Conservation (phyloP, 2,329 filamentous ascomycete genomes). For the Trichophyton benhamiae region DNA sequence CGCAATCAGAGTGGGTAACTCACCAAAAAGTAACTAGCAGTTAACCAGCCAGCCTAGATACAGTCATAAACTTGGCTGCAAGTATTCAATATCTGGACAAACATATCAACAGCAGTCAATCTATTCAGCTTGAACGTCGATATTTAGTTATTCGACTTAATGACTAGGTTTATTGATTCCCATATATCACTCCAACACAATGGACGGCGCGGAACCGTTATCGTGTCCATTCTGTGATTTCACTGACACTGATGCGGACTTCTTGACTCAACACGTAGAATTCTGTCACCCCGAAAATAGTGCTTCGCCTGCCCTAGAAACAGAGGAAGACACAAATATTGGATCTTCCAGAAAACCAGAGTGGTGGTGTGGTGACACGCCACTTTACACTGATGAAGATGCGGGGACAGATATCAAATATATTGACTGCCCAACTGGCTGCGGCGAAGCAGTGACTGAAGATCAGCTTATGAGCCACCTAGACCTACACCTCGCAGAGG, state of each 20-base stretch:
- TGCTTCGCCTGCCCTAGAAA: constrained; percentile 17
- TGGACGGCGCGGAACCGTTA: not conserved
- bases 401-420: constrained; percentile 23
- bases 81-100: not conserved
- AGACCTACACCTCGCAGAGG: constrained; percentile 46
- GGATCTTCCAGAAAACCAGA: not conserved
- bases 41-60: too few relatives aligned
- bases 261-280: constrained; percentile 35
- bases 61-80: not conserved
- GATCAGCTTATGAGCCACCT: constrained; percentile 47
- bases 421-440: constrained; percentile 46
- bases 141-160: not conserved
- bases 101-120: not conserved
- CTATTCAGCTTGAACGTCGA: not conserved
- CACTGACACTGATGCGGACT: constrained; percentile 27
- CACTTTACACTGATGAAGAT: not conserved
- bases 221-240: constrained; percentile 38
- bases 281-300: constrained; percentile 33
- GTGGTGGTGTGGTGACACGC: not conserved
- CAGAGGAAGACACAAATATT: constrained; percentile 11
- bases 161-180: not conserved
- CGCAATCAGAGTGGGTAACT: too few relatives aligned
- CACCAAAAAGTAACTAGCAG: too few relatives aligned
- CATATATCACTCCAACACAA: not conserved
- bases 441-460: constrained; percentile 45